Percentiles rank a stretch among this genome's conserved stretches.
phyloP scores from a whole-genome alignment of 2,329 filamentous ascomycete genomes.

The Pyrenophora seminiperda region DNA sequence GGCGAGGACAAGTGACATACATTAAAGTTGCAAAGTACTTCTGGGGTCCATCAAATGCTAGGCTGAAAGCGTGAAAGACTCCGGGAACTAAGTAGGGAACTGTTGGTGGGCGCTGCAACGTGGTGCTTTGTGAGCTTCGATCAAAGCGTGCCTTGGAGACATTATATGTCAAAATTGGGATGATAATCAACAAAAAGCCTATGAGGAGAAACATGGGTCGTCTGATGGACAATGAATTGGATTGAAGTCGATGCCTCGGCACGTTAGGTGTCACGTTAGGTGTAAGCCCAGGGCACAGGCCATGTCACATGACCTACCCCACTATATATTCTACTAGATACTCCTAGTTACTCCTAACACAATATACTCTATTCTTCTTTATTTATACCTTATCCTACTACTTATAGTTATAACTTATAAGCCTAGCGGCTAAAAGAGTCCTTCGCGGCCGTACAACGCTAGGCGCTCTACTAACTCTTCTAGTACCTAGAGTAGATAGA shows the following conservation, averaged over 20 bases:
- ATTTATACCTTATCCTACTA: too few relatives aligned
- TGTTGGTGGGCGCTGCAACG: constrained; percentile 25
- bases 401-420: too few relatives aligned
- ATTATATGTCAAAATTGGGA: constrained; percentile 32
- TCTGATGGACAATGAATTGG: background rate
- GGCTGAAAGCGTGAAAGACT: constrained; percentile 26
- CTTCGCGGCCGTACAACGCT: too few relatives aligned
- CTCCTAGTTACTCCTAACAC: too few relatives aligned
- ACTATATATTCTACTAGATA: too few relatives aligned
- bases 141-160: constrained; percentile 27
- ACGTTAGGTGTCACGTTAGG: constrained; percentile 1
- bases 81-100: constrained; percentile 32
- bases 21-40: constrained; percentile 33
- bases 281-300: too few relatives aligned
- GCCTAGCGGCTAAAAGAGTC: too few relatives aligned
- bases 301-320: too few relatives aligned
- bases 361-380: too few relatives aligned
- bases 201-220: constrained; percentile 9
- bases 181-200: background rate
- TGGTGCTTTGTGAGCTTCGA: constrained; percentile 18
- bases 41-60: constrained; percentile 26
- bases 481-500: too few relatives aligned
- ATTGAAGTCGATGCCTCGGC: background rate
- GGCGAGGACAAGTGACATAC: constrained; percentile 12
- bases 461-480: too few relatives aligned